These are phyloP conservation scores for Corchorus capsularis DNA, from an alignment of 345 rosid genomes.

Conservation along the genomic window DNA sequence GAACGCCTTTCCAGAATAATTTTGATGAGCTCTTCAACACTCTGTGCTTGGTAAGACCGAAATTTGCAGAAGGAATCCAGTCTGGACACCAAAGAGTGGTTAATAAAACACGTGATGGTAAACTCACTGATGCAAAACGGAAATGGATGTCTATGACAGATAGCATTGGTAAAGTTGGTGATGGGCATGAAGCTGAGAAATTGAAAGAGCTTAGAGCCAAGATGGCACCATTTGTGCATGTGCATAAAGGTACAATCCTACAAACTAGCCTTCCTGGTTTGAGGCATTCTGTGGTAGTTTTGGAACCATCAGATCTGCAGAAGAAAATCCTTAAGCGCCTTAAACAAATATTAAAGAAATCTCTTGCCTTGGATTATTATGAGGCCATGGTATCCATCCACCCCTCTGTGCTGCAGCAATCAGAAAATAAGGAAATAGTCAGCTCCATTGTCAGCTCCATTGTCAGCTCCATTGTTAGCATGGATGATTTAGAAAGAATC, in stretches of 20 bases:
- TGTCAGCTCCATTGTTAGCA: not conserved
- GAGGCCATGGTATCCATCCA: slow-evolving; percentile 60
- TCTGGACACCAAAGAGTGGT: not conserved
- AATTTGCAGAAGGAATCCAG: slow-evolving; percentile 24
- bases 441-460: not conserved
- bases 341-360: slow-evolving; percentile 9
- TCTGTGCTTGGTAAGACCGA: slow-evolving; percentile 43
- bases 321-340: slow-evolving; percentile 37
- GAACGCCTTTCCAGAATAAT: slow-evolving; percentile 77
- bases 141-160: slow-evolving; percentile 37
- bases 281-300: slow-evolving; percentile 53
- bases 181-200: slow-evolving; percentile 12
- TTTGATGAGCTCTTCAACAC: slow-evolving; percentile 58
- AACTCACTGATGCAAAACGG: slow-evolving; percentile 27
- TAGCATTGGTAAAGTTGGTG: slow-evolving; percentile 34
- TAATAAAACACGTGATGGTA: slow-evolving; percentile 29
- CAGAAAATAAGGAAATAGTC: not conserved
- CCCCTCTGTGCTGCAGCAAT: slow-evolving; percentile 48
- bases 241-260: slow-evolving; percentile 62
- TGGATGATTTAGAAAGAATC: slow-evolving; percentile 24
- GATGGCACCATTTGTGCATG: slow-evolving; percentile 71
- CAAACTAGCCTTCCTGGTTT: slow-evolving; percentile 66
- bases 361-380: slow-evolving; percentile 27
- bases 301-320: slow-evolving; percentile 52
- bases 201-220: slow-evolving; percentile 32